These are phyloP conservation scores for Jamesozyma hellenica DNA, from an alignment of 805 yeast species.

Conservation along the genomic window DNA sequence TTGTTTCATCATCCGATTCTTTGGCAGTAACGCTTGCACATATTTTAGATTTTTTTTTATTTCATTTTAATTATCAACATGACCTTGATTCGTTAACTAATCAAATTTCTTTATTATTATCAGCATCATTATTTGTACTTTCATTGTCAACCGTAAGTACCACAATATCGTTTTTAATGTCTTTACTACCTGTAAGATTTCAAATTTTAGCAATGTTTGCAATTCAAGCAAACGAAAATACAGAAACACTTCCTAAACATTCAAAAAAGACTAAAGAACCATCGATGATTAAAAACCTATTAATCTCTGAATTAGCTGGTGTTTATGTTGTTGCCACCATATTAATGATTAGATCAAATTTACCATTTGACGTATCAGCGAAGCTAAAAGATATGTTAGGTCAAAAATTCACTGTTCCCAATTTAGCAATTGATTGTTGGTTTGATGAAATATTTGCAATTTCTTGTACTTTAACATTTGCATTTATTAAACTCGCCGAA, in stretches of 20 bases:
- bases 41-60: conserved; percentile 25
- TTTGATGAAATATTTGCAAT: conserved; percentile 32
- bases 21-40: conserved; percentile 32
- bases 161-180: conserved; percentile 46
- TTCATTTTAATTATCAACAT: conserved; percentile 26
- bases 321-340: conserved; percentile 33
- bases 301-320: conserved; percentile 33
- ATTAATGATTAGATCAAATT: conserved; percentile 32
- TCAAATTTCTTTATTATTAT: conserved; percentile 38
- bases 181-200: conserved; percentile 30
- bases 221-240: conserved; percentile 11
- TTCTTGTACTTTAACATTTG: conserved; percentile 25
- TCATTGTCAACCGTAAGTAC: conserved; percentile 55
- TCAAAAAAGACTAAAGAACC: conserved; percentile 18
- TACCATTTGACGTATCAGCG: conserved; percentile 28
- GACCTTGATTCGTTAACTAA: conserved; percentile 31
- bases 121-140: conserved; percentile 49
- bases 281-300: conserved; percentile 32
- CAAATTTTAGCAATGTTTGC: conserved; percentile 24
- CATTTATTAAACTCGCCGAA: conserved; percentile 23
- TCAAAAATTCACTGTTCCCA: conserved; percentile 22
- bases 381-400: conserved; percentile 28
- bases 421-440: conserved; percentile 32
- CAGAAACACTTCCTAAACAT: conserved; percentile 14
- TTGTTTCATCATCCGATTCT: conserved; percentile 26